Evolutionary conservation across 768 basidiomycete species (phyloP).

Genomic region (Albatrellus ellisii): DNA sequence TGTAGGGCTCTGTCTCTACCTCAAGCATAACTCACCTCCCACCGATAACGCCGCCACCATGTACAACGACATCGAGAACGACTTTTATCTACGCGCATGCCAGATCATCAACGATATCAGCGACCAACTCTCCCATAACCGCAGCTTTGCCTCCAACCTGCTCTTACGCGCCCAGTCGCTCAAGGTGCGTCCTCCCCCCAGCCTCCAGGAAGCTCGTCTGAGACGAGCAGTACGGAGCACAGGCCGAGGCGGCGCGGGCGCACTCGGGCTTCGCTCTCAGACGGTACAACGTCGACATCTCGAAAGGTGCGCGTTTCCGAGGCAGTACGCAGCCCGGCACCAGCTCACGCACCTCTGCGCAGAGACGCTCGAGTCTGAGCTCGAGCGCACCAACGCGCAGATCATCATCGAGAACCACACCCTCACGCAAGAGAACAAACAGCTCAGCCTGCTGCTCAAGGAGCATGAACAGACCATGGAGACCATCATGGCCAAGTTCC

Average conservation of each 20-base stretch:
- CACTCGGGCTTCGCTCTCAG: constrained; percentile 27
- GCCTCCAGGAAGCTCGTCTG: not conserved
- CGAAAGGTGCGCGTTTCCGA: constrained; percentile 19
- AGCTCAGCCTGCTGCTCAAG: constrained; percentile 75
- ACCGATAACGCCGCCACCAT: constrained; percentile 6
- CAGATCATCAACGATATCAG: constrained; percentile 22
- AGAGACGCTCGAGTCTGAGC: constrained; percentile 89
- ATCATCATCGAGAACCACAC: constrained; percentile 91
- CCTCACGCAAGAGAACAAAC: constrained; percentile 89
- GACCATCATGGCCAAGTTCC: constrained; percentile 93
- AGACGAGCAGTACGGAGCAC: not conserved
- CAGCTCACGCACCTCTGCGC: constrained; percentile 1
- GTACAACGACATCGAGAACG: constrained; percentile 8
- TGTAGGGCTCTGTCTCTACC: not conserved
- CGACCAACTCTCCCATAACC: constrained; percentile 31
- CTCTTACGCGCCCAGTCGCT: constrained; percentile 29
- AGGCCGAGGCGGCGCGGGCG: constrained; percentile 15
- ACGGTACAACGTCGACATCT: constrained; percentile 34
- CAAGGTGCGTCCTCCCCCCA: constrained; percentile 22
- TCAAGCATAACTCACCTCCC: not conserved
- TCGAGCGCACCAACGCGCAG: constrained; percentile 83
- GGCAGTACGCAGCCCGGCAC: not conserved
- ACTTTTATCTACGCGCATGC: constrained; percentile 11
- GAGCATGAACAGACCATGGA: constrained; percentile 95
- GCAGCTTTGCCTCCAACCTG: constrained; percentile 27